Percentiles rank a stretch among this genome's conserved stretches.
These are phyloP conservation scores for Penicillium freii DNA, from an alignment of 2,329 filamentous ascomycete species.

Conservation along the genomic window DNA sequence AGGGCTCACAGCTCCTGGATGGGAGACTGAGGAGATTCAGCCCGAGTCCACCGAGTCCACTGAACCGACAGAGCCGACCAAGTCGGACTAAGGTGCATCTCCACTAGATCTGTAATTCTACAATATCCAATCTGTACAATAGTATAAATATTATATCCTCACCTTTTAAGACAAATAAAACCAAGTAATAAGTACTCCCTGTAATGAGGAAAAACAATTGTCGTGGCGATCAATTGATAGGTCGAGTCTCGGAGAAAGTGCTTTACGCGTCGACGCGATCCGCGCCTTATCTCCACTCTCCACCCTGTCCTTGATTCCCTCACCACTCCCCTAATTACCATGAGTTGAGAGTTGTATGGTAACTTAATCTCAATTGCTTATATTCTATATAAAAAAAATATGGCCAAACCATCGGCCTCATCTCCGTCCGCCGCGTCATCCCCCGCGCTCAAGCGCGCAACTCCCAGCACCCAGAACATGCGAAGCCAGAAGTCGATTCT, in stretches of 20 bases:
- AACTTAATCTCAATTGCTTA: background rate
- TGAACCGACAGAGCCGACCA: slow-evolving; percentile 8
- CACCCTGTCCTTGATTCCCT: slow-evolving; percentile 5
- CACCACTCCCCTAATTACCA: slow-evolving; percentile 1
- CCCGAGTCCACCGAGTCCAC: background rate
- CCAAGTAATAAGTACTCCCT: background rate
- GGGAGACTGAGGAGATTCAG: slow-evolving; percentile 36
- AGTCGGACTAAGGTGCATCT: slow-evolving; percentile 1
- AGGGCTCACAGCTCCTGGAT: slow-evolving; percentile 51
- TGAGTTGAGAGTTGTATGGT: background rate
- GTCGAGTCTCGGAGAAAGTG: slow-evolving; percentile 21
- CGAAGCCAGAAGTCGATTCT: slow-evolving; percentile 71
- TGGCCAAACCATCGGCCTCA: slow-evolving; percentile 40
- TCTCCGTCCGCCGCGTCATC: slow-evolving; percentile 38
- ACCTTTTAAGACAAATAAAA: background rate
- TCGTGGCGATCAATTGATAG: slow-evolving; percentile 8
- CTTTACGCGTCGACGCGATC: slow-evolving; percentile 43
- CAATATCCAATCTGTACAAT: slow-evolving; percentile 10
- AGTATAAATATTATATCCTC: slow-evolving; percentile 7
- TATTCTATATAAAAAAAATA: slow-evolving; percentile 14
- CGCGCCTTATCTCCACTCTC: slow-evolving; percentile 26
- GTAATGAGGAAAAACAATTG: background rate
- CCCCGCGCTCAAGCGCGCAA: slow-evolving; percentile 40
- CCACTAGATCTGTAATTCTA: slow-evolving; percentile 10
- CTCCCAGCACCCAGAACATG: slow-evolving; percentile 44